Conservation (phyloP, 1,139 yeast species). For the Saccharomyces pastorianus region DNA sequence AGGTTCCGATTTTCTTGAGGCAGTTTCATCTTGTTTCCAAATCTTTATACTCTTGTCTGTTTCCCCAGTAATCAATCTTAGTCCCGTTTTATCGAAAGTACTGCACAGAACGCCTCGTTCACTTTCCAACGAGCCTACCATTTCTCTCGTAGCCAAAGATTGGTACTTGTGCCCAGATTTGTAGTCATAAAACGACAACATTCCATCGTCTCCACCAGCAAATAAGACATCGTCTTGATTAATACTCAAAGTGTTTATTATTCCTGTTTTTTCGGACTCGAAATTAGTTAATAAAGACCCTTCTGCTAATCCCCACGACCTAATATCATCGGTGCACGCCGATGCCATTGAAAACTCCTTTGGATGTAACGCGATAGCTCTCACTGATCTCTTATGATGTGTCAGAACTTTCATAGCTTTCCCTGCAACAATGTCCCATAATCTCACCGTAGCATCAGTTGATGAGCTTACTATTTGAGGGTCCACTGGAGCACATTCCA, state of each 20-base stretch:
- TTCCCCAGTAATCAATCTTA: conserved; percentile 76
- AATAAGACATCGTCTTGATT: conserved; percentile 65
- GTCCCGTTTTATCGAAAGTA: conserved; percentile 71
- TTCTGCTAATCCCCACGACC: conserved; percentile 77
- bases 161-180: conserved; percentile 58
- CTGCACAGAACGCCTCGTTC: conserved; percentile 67
- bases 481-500: conserved; percentile 59
- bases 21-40: conserved; percentile 56
- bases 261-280: conserved; percentile 40
- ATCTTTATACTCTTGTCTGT: conserved; percentile 83
- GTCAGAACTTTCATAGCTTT: conserved; percentile 56
- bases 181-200: conserved; percentile 73
- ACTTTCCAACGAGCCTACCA: conserved; percentile 63
- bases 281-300: conserved; percentile 61
- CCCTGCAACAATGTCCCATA: conserved; percentile 78
- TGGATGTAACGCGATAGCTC: conserved; percentile 67
- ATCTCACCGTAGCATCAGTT: conserved; percentile 72
- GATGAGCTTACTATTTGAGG: conserved; percentile 84
- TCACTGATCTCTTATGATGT: conserved; percentile 75
- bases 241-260: conserved; percentile 61
- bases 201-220: conserved; percentile 81
- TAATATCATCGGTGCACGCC: conserved; percentile 70
- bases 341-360: conserved; percentile 69
- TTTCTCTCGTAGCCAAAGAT: conserved; percentile 42
- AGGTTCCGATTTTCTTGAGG: conserved; percentile 41